Base-by-base conservation (phyloP, 345 rosid genomes). In the Nephelium lappaceum region DNA sequence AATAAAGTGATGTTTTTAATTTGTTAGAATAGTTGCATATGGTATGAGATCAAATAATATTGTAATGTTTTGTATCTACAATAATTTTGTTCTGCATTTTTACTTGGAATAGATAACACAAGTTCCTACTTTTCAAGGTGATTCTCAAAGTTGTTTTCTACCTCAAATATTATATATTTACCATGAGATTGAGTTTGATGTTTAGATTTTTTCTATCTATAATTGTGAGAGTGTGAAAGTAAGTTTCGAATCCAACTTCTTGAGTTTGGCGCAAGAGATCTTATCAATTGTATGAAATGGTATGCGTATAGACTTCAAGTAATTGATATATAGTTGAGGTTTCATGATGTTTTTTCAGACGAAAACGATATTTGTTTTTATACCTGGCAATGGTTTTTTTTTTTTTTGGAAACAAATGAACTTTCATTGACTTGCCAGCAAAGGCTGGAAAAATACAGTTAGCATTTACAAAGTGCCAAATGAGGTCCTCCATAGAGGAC, bases 61-160 rank as follows among this genome's bases (percentile, higher is more conserved):
- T 51, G 62, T 57, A 69, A 69, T 45, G 38, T 43, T 45, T 7
- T 69, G 39, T 70, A 24, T 43, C 72, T 70, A 70, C 8, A 45
- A 11, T 45, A 25, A 24, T 70, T 23, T 45, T 5, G 25, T 68
- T 42, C 21, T 21, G 71, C 31, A 68, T 21, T 67, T 67, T 41
- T n/a, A 41, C 71, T 21, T 11, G 25, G 27, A 21, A 42, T 42
- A 42, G 4, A 41, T n/a, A 21, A 41, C 27, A 68, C 11, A 21
- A 42, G 24, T 68, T 21, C 18, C 8, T 18, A 10, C 3, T 11
- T 49, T 49, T 14, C 15, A 14, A 12, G 36, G 31, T n/a, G 15
- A 11, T 21, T 68, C 36, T 0, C 5, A 19, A 16, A 9, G 69
- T 27, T 18, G 21, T 38, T 15, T 15, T 31, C 43, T 65, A 11